Conservation (phyloP, 179 eudicot species). For the Monotropa hypopitys region DNA sequence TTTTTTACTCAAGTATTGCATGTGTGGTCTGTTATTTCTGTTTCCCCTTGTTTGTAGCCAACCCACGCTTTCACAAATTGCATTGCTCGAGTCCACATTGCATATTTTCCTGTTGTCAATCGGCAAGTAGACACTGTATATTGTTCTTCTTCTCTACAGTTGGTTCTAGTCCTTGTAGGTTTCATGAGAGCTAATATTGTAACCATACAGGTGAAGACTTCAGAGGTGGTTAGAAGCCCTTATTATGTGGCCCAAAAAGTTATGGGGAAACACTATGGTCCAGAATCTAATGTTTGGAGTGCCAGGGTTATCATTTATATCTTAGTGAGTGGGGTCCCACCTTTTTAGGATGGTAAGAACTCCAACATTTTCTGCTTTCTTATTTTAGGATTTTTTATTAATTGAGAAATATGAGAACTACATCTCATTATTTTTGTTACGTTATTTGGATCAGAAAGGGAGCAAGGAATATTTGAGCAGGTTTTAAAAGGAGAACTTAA, state of each 20-base stretch:
- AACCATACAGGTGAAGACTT: slow-evolving; percentile 51
- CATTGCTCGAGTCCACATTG: too few relatives aligned
- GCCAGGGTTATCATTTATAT: slow-evolving; percentile 84
- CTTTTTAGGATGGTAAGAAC: slow-evolving; percentile 80
- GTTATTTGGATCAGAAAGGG: slow-evolving; percentile 45
- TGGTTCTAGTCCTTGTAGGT: neutral
- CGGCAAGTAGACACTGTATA: neutral
- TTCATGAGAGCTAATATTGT: neutral
- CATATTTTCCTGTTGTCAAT: too few relatives aligned
- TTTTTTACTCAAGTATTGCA: neutral
- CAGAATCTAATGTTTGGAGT: slow-evolving; percentile 88
- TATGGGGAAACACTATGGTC: slow-evolving; percentile 69
- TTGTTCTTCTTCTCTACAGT: neutral
- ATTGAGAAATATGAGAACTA: neutral
- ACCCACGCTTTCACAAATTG: neutral
- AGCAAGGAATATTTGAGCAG: slow-evolving; percentile 87
- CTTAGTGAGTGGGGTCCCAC: slow-evolving; percentile 79
- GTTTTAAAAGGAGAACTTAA: slow-evolving; percentile 71
- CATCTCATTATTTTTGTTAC: slow-evolving; percentile 13
- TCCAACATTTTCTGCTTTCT: neutral
- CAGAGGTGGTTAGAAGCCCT: slow-evolving; percentile 89
- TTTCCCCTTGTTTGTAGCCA: neutral
- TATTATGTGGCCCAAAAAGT: slow-evolving; percentile 91
- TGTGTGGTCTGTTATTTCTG: neutral
- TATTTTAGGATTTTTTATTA: neutral